Percentiles rank a stretch among this genome's conserved stretches.
These are phyloP conservation scores for Chaetoceros tenuissimus DNA, from an alignment of 108 stramenopile genomes.

Conservation along the genomic window DNA sequence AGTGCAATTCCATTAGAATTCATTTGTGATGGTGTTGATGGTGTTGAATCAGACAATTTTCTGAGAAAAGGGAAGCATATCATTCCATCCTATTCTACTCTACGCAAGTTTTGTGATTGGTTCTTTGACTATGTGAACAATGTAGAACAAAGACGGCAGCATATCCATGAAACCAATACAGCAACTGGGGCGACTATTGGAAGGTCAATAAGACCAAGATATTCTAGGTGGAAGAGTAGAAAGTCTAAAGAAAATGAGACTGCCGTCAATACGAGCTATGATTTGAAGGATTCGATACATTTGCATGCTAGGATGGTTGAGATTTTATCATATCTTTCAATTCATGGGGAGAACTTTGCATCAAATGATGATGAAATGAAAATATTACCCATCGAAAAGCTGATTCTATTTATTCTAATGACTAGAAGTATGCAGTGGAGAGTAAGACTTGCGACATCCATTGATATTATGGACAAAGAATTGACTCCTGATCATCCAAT, in stretches of 20 bases:
- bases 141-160: slow-evolving; percentile 22
- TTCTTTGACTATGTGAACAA: slow-evolving; percentile 43
- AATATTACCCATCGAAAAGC: slow-evolving; percentile 24
- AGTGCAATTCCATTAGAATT: slow-evolving; percentile 48
- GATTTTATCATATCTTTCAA: background rate
- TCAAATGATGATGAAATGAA: background rate
- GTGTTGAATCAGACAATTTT: background rate
- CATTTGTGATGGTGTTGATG: background rate
- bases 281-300: slow-evolving; percentile 10
- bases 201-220: slow-evolving; percentile 2
- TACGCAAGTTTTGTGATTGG: slow-evolving; percentile 26
- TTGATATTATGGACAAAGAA: slow-evolving; percentile 47
- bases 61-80: too few species aligned
- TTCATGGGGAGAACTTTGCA: background rate
- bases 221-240: background rate
- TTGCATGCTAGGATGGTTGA: slow-evolving; percentile 10
- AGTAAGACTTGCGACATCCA: slow-evolving; percentile 53
- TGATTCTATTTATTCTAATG: slow-evolving; percentile 44
- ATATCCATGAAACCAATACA: slow-evolving; percentile 15
- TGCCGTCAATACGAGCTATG: background rate
- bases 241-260: background rate
- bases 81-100: slow-evolving; percentile 12
- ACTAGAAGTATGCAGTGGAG: slow-evolving; percentile 73
- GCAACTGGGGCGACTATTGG: slow-evolving; percentile 27
- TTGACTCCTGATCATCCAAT: slow-evolving; percentile 71